Evolutionary conservation across 2,329 filamentous ascomycete genomes (phyloP), one percentile per base, ranked within the genome.

Genomic region (Teratosphaeria destructans): DNA sequence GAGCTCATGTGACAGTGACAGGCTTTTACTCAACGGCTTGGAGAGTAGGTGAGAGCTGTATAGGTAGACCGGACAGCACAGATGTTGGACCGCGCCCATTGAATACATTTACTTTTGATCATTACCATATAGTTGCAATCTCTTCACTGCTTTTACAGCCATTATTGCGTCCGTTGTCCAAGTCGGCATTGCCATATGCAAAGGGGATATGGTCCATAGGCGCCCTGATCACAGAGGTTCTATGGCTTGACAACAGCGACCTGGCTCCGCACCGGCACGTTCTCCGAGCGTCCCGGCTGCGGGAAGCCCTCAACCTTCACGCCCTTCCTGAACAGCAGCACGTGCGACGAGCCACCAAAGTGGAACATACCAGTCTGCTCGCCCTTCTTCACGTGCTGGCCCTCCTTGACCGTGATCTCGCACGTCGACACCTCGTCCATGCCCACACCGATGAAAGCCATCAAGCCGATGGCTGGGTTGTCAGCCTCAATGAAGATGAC

Each of bases 311-410:
- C 70, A 27, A 77, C 59, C 35, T 77, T 74, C 35, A 86, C 81
- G 0, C 76, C 79, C 63, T 81, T 78, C 29, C 82, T 73, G 74
- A 90, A 90, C 2, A 91, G 68, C 65, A 90, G 68, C 65, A 85
- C 88, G 68, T 89, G 84, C 1, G 83, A 84, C 6, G 82, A 86
- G 0, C 88, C 88, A n/a, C 88, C 88, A 69, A 86, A 90, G 68
- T 91, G 88, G 73, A 91, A 91, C 86, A 89, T 90, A 52, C 88
- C 88, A 47, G 85, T 77, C 74, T 90, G 76, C 4, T 90, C 82
- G 1, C 88, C 88, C 77, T 90, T 90, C 57, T 77, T 77, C 16
- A 91, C 68, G 57, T 79, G 78, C 69, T 90, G 79, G 0, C 86
- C 87, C 67, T 85, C 81, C 65, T 78, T 78, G 11, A 89, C 85